Evolutionary conservation across 768 basidiomycete genomes (phyloP), one percentile per base, ranked within the genome.

Genomic region (Coprinopsis sp.): DNA sequence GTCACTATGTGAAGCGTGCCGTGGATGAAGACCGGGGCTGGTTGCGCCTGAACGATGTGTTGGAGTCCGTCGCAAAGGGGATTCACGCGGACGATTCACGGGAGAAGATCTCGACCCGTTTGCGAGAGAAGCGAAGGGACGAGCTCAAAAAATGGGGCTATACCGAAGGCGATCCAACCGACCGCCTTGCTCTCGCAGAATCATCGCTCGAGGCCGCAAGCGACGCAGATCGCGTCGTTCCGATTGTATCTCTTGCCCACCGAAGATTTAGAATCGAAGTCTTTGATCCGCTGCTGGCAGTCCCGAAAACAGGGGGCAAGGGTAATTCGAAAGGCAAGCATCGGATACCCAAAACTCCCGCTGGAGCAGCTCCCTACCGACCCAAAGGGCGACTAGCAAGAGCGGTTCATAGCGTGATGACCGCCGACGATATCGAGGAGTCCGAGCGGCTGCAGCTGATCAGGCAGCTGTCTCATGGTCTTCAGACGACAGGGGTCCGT

Each of bases 1-100:
- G 85, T 22, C 83, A 86, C 61, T 83, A 83, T 57, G 83, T 86
- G 57, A 82, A 81, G 60, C 82, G 84, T 14, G 83, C 82, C 36
- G 70, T 84, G 13, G 86, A 89, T 62, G 85, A 89, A 62, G 87
- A 87, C 64, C 77, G 72, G 52, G 86, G 87, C 33, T 89, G 87
- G 87, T 70, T 88, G 33, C 76, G 81, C 24, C 66, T 87, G 33
- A 70, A 69, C 42, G 85, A 87, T 58, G 73, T 84, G 13, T 62
- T 87, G 50, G 76, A 82, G 56, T 74, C 76, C 21, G 75, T 81
- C 44, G 75, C 78, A 40, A 77, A 74, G 54, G 71, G 71, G 18
- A 66, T 77, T 38, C 64, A 65, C 37, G 58, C 64, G 29, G 72
- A 78, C 44, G 78, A 77, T 54, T 73, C 76, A n/a, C 76, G 78